These are phyloP conservation scores for Trichoderma sp. DNA, from an alignment of 2,329 filamentous ascomycete genomes.

Conservation along the genomic window DNA sequence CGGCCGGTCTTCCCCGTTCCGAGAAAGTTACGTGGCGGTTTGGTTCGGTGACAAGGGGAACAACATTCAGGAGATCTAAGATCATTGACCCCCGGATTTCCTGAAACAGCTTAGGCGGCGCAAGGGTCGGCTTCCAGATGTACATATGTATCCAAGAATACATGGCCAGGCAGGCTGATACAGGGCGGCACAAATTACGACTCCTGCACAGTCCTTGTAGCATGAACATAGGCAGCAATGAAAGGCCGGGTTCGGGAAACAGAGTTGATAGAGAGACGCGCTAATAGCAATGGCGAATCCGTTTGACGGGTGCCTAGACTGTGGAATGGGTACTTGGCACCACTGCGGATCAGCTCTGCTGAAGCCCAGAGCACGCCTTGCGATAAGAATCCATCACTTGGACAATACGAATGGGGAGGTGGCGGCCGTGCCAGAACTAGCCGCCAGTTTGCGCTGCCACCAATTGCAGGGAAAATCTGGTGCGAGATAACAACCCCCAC, in stretches of 20 bases:
- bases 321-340: neutral
- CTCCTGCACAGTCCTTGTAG: neutral
- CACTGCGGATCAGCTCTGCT: constrained; percentile 2
- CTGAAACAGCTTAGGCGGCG: constrained; percentile 30
- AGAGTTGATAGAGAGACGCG: neutral
- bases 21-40: constrained; percentile 26
- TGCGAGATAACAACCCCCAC: constrained; percentile 24
- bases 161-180: neutral
- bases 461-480: constrained; percentile 21
- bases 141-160: neutral
- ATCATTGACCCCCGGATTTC: constrained; percentile 38
- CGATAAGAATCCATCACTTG: constrained; percentile 11
- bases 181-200: neutral
- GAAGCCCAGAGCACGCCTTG: constrained; percentile 15
- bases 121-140: neutral
- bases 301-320: constrained; percentile 6
- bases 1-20: constrained; percentile 34
- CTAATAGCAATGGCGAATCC: neutral
- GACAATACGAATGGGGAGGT: constrained; percentile 12
- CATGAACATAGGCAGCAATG: neutral
- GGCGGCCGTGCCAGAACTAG: constrained; percentile 16
- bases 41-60: constrained; percentile 31
- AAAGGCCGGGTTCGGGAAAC: neutral
- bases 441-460: constrained; percentile 12
- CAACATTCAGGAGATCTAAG: constrained; percentile 35